These are phyloP conservation scores for Fragaria nilgerrensis DNA, from an alignment of 306 rosid genomes.

Conservation along the genomic window DNA sequence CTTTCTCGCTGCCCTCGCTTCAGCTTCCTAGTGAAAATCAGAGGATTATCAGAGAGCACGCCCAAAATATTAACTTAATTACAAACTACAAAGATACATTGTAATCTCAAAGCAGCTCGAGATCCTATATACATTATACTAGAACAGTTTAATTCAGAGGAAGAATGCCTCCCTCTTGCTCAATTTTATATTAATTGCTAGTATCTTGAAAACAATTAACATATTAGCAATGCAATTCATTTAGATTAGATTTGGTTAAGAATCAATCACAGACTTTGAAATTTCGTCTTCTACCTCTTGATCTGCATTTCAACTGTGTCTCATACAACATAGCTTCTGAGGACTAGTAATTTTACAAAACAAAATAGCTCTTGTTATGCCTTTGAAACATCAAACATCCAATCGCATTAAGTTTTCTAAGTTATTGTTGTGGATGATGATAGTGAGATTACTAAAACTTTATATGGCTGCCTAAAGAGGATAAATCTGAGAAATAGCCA, in stretches of 20 bases:
- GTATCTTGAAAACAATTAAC: background rate
- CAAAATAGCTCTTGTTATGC: background rate
- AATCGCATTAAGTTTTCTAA: background rate
- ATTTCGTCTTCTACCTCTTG: too few species aligned
- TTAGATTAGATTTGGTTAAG: background rate
- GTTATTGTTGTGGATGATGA: background rate
- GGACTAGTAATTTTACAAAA: background rate
- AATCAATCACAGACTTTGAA: background rate
- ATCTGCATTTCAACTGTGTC: too few species aligned
- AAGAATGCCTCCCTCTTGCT: background rate
- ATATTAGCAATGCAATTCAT: background rate
- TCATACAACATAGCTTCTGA: too few species aligned
- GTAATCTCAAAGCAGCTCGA: background rate
- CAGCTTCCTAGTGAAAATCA: slow-evolving; percentile 63
- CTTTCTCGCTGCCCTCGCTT: slow-evolving; percentile 90
- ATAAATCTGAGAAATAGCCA: background rate
- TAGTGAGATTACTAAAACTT: background rate
- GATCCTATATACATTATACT: background rate
- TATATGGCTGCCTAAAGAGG: background rate
- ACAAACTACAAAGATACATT: background rate
- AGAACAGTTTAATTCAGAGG: background rate
- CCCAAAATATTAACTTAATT: background rate
- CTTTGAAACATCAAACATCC: background rate
- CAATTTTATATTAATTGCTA: background rate
- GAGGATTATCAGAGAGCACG: background rate